Base-by-base conservation (phyloP, 306 rosid genomes). In the Mucuna pruriens region DNA sequence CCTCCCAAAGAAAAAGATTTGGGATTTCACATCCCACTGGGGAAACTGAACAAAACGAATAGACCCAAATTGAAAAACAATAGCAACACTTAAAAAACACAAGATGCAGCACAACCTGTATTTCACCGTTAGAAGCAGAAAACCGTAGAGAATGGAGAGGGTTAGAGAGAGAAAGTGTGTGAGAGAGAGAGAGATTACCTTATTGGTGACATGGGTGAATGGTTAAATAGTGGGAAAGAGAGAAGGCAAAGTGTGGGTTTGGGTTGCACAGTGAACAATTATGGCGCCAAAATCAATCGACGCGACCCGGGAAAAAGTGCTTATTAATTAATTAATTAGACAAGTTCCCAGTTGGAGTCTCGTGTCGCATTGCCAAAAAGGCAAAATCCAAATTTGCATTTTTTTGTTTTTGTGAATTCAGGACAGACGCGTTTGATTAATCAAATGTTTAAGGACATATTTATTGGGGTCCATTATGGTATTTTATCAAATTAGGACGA, bases 261-360 rank as follows among this genome's bases (percentile, higher is more conserved):
- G 69, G 44, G 69, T 61, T 62, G 69, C 23, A 16, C 9, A 9
- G 46, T 26, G 12, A 3, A 9, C 31, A 15, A 44, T 62, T 22
- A 20, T 62, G 69, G 69, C 69, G 69, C 69, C 69, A 62, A 62
- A 62, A 62, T 23, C 42, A 29, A 29, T 33, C 69, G 69, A 33
- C 4, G 3, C 40, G 11, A 60, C 20, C 42, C 40, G 69, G 1
- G 17, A 13, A 60, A 29, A n/a, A n/a, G n/a, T n/a, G n/a, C n/a
- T n/a, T n/a, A n/a, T n/a, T n/a, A n/a, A n/a, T n/a, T n/a, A n/a
- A n/a, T n/a, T n/a, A n/a, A n/a, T n/a, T n/a, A n/a, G n/a, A n/a
- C n/a, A n/a, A n/a, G n/a, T n/a, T n/a, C n/a, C n/a, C n/a, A n/a
- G n/a, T n/a, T n/a, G n/a, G n/a, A n/a, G n/a, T n/a, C n/a, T n/a